Conservation (phyloP, 1,284 basidiomycete species). For the Leccinum subfulvum region DNA sequence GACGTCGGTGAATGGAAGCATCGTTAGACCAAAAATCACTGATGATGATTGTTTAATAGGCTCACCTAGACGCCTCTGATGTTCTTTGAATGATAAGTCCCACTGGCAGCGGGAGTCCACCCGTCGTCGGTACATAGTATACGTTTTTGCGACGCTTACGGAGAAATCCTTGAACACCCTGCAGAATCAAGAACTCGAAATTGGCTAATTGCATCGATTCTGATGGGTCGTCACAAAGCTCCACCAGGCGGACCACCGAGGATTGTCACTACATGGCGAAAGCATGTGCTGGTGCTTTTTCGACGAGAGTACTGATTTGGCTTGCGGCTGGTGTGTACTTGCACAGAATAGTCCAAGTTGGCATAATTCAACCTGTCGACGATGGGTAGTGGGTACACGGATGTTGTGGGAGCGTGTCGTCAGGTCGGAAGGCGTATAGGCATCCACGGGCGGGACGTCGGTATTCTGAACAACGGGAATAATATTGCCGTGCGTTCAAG, state of each 20-base stretch:
- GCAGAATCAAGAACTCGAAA: slow-evolving; percentile 90
- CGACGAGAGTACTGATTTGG: slow-evolving; percentile 85
- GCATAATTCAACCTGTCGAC: slow-evolving; percentile 93
- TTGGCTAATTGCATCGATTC: slow-evolving; percentile 94
- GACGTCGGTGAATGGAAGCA: slow-evolving; percentile 64
- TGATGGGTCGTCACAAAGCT: slow-evolving; percentile 93
- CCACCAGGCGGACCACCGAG: slow-evolving; percentile 86
- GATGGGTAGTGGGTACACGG: slow-evolving; percentile 50
- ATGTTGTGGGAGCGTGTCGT: slow-evolving; percentile 50
- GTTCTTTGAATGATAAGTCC: slow-evolving; percentile 86
- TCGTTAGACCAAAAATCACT: slow-evolving; percentile 1
- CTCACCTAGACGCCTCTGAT: slow-evolving; percentile 88
- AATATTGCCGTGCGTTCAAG: slow-evolving; percentile 23
- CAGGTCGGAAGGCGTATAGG: slow-evolving; percentile 8
- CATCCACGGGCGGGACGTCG: slow-evolving; percentile 10
- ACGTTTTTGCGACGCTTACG: slow-evolving; percentile 82
- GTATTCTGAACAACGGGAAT: slow-evolving; percentile 7
- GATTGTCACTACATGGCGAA: slow-evolving; percentile 70
- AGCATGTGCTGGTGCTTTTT: slow-evolving; percentile 98
- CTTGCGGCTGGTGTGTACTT: slow-evolving; percentile 85
- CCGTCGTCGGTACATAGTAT: slow-evolving; percentile 61
- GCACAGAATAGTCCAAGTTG: slow-evolving; percentile 88
- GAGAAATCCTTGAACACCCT: slow-evolving; percentile 92
- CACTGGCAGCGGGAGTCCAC: slow-evolving; percentile 58
- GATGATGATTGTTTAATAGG: slow-evolving; percentile 4